phyloP scores from a whole-genome alignment of 805 yeast genomes.

The Kodamaea neixiangensis region DNA sequence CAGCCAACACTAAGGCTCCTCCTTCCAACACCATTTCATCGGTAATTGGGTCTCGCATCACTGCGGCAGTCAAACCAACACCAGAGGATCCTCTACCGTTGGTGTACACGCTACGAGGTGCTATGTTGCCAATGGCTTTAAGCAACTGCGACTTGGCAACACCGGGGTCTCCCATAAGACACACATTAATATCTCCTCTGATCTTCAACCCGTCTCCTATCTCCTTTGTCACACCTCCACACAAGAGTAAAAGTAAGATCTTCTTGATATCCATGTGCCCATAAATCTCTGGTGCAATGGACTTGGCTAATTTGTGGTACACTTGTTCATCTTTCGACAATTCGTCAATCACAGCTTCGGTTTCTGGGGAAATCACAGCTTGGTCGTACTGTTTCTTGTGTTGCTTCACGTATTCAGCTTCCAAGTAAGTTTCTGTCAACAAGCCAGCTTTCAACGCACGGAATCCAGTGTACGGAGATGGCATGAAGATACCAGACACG shows the following conservation, averaged over 20 bases:
- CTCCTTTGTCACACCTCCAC: conserved; percentile 94
- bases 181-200: conserved; percentile 94
- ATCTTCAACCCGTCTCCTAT: conserved; percentile 96
- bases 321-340: conserved; percentile 65
- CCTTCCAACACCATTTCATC: conserved; percentile 98
- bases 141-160: conserved; percentile 97
- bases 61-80: conserved; percentile 98
- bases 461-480: conserved; percentile 94
- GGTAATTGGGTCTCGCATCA: conserved; percentile 97
- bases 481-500: conserved; percentile 88
- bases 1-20: conserved; percentile 95
- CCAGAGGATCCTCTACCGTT: conserved; percentile 99
- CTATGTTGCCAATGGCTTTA: conserved; percentile 86
- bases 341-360: conserved; percentile 54
- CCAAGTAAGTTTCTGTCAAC: conserved; percentile 89
- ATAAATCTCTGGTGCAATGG: conserved; percentile 96
- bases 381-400: conserved; percentile 86
- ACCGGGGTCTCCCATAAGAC: conserved; percentile 99
- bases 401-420: conserved; percentile 81
- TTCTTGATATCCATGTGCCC: conserved; percentile 95
- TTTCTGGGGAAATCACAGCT: conserved; percentile 56
- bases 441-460: conserved; percentile 90
- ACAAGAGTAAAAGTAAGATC: conserved; percentile 76
- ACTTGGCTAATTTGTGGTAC: conserved; percentile 76
- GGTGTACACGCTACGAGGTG: conserved; percentile 96